These are phyloP conservation scores for Chlorella variabilis DNA, from an alignment of 163 green algal species.

Conservation along the genomic window DNA sequence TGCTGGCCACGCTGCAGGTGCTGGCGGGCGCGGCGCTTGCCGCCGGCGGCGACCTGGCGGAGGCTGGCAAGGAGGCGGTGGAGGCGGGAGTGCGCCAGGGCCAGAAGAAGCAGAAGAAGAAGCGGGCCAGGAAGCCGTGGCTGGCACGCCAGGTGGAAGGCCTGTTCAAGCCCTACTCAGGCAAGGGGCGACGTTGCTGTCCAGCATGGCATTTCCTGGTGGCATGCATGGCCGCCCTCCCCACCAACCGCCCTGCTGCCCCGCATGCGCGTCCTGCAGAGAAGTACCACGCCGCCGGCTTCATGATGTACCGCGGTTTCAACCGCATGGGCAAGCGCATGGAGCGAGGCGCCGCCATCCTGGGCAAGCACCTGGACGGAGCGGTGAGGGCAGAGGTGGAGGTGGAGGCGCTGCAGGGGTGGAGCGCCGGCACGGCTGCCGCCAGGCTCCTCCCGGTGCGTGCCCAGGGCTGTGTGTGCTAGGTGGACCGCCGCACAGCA, in stretches of 20 bases:
- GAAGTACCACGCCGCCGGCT: conserved; percentile 10
- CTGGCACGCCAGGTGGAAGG: neutral
- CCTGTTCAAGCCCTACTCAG: neutral
- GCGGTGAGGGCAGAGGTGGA: too few species aligned
- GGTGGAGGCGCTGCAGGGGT: too few species aligned
- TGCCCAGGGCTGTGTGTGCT: too few species aligned
- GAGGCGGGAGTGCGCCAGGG: neutral
- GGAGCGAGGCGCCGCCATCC: neutral
- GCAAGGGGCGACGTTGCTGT: neutral
- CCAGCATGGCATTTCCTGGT: too few species aligned
- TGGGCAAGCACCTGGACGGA: conserved; percentile 19
- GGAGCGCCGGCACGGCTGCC: too few species aligned
- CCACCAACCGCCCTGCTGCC: neutral
- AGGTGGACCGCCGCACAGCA: too few species aligned
- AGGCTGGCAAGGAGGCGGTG: neutral
- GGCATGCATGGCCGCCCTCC: neutral
- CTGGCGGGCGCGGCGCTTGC: neutral
- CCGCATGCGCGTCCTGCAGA: neutral
- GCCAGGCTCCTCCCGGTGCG: too few species aligned
- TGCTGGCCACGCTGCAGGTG: too few species aligned
- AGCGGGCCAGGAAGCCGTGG: neutral
- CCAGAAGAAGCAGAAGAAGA: neutral
- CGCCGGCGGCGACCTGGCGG: neutral
- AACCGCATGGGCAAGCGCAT: conserved; percentile 29
- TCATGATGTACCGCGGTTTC: conserved; percentile 28